These are phyloP conservation scores for Epichloe amarillans DNA, from an alignment of 2,329 filamentous ascomycete species.

Conservation along the genomic window DNA sequence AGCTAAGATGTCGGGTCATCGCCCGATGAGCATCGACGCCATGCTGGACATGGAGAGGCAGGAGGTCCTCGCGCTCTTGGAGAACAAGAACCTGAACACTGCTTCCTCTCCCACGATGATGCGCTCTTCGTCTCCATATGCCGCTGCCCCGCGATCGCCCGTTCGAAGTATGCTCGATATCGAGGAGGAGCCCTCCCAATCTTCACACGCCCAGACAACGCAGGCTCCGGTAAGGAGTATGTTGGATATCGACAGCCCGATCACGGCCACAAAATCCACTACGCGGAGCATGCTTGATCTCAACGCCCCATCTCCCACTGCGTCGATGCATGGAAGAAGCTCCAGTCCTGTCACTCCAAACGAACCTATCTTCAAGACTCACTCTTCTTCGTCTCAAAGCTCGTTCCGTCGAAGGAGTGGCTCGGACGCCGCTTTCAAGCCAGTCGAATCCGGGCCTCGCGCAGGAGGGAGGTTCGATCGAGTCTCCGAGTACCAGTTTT, in stretches of 20 bases:
- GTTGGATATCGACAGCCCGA: constrained; percentile 41
- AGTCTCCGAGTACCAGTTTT: constrained; percentile 47
- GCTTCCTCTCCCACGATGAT: constrained; percentile 20
- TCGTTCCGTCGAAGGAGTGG: constrained; percentile 35
- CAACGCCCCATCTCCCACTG: constrained; percentile 23
- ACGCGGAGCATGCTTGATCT: constrained; percentile 41
- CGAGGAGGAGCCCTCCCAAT: constrained; percentile 22
- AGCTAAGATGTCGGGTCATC: constrained; percentile 21
- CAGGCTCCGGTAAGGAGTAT: constrained; percentile 50
- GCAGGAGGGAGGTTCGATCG: constrained; percentile 23
- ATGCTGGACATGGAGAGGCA: constrained; percentile 64
- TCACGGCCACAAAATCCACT: constrained; percentile 24
- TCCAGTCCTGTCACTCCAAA: constrained; percentile 21
- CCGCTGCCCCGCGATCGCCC: constrained; percentile 46
- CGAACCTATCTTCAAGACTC: constrained; percentile 11
- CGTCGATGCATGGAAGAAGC: constrained; percentile 15
- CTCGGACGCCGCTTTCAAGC: constrained; percentile 39
- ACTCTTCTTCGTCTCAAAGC: constrained; percentile 9
- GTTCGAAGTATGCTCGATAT: constrained; percentile 56
- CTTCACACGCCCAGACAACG: constrained; percentile 19
- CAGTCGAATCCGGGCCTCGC: constrained; percentile 30
- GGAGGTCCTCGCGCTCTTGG: constrained; percentile 58
- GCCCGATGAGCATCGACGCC: constrained; percentile 61
- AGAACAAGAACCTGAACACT: constrained; percentile 29
- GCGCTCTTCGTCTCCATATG: constrained; percentile 41